Base-by-base conservation (phyloP, 768 basidiomycete genomes). In the Boletus patriciae region DNA sequence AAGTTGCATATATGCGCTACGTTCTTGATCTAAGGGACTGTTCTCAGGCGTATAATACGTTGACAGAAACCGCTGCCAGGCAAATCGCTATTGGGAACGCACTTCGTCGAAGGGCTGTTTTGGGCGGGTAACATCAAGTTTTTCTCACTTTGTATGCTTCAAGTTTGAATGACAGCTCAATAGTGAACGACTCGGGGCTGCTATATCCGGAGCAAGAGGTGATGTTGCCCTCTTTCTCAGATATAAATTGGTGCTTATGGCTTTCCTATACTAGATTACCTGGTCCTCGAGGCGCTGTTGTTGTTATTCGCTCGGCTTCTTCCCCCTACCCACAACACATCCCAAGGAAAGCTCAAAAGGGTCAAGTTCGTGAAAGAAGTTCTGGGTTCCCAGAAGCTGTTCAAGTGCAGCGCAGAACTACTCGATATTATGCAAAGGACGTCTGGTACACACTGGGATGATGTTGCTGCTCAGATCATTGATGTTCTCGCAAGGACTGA, bases 221-320 rank as follows among this genome's bases (percentile, higher is more conserved):
- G 61, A 23, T 60, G n/a, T 54, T n/a, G 21, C 25, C 27, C 16
- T 19, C 44, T 46, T 11, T 33, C 18, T 46, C 42, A 10, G 41
- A 38, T 25, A 34, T n/a, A 21, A 13, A 16, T 25, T 16, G 3
- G 8, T 33, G 4, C 25, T 44, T 12, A 58, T 38, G 4, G 34
- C 25, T 21, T 47, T 33, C 12, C 46, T n/a, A 9, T 59, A 34
- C 65, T 36, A 85, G 86, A 83, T 52, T 85, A 79, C 62, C 70
- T 87, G 18, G 77, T 79, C 15, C 68, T 85, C 42, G 86, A 88
- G 65, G 76, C 79, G 16, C 74, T 86, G 4, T 65, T 87, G 42
- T 78, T 81, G 50, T 61, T 88, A 1, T 79, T 86, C 63, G 84
- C 79, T 34, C 79, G 79, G 40, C 70, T 86, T 15, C 67, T 87